Percentiles rank a stretch among this genome's conserved stretches.
phyloP scores from a whole-genome alignment of 305 asterid species.

The Rubia balearica region DNA sequence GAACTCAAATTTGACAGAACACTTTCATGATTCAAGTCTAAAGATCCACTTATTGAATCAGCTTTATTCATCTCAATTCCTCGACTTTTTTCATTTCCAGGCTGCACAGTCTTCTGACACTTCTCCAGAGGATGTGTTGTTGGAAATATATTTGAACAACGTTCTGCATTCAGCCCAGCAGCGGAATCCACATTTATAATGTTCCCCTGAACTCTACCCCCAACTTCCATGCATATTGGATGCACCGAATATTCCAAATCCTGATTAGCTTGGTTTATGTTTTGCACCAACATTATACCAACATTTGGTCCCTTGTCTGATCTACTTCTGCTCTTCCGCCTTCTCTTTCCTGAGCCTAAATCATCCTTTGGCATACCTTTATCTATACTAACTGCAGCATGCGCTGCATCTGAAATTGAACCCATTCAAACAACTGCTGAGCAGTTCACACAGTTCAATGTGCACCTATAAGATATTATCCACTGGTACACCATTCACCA shows the following conservation, averaged over 20 bases:
- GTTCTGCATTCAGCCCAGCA: conserved; percentile 23
- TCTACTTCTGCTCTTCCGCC: conserved; percentile 13
- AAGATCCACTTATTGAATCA: conserved; percentile 13
- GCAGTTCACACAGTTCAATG: neutral
- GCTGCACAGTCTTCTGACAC: neutral
- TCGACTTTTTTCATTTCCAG: conserved; percentile 20
- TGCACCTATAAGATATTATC: neutral
- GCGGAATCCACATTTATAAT: conserved; percentile 15
- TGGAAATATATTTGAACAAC: conserved; percentile 16
- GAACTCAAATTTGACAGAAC: neutral
- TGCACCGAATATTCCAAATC: conserved; percentile 17
- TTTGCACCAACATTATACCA: conserved; percentile 18
- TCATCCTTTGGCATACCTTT: conserved; percentile 10
- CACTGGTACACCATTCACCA: neutral
- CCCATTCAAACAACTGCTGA: neutral
- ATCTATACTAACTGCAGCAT: neutral
- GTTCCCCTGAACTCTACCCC: conserved; percentile 16
- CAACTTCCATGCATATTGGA: conserved; percentile 13
- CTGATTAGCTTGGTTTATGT: conserved; percentile 20
- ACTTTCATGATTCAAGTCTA: conserved; percentile 26
- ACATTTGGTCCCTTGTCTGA: conserved; percentile 19
- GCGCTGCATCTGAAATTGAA: neutral
- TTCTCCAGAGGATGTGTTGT: conserved; percentile 25
- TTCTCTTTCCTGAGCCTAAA: conserved; percentile 14
- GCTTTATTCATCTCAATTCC: conserved; percentile 17